Base-by-base conservation (phyloP, 1,139 yeast genomes). In the Yamadazyma mexicana region DNA sequence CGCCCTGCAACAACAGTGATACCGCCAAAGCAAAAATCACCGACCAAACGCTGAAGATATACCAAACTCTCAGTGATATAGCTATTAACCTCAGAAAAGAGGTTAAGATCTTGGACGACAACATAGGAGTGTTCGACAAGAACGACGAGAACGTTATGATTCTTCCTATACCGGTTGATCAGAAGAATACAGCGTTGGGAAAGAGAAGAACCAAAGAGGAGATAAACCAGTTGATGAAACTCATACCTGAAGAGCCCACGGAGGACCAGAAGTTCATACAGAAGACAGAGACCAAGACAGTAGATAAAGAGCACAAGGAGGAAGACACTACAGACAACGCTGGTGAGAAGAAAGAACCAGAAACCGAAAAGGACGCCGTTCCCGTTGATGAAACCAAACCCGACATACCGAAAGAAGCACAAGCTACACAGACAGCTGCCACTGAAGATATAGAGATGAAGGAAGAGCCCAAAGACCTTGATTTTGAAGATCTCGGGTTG, bases 181-280 rank as follows among this genome's bases (percentile, higher is more conserved):
- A 79, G 50, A 81, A 79, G 61, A 81, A 82, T 37, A 75, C 84
- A 5, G 68, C 69, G 55, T 67, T 79, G 30, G 85, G 85, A 2
- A 62, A 62, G 31, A 65, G 64, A 46, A 77, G 79, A 55, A 56
- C 79, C 39, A 59, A 65, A 14, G 59, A 59, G 12, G 74, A 69
- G 45, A 48, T 70, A 20, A 40, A 43, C 15, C 63, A 63, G 36
- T 52, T 69, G 52, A 48, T 54, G 12, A 43, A 40, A 17, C 47
- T 64, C 27, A 46, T 64, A 11, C 51, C 51, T 10, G 51, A 48
- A 16, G 49, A 47, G 18, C 44, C 47, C 2, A 34, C 34, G 16
- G 48, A 43, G 37, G 46, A 43, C 17, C 52, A 47, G 29, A 40
- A 45, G 31, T 45, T 44, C 15, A 27, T 34, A 7, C 34, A 35